Evolutionary conservation across 495 filamentous ascomycete genomes (phyloP).

Genomic region (Neurospora sp.): DNA sequence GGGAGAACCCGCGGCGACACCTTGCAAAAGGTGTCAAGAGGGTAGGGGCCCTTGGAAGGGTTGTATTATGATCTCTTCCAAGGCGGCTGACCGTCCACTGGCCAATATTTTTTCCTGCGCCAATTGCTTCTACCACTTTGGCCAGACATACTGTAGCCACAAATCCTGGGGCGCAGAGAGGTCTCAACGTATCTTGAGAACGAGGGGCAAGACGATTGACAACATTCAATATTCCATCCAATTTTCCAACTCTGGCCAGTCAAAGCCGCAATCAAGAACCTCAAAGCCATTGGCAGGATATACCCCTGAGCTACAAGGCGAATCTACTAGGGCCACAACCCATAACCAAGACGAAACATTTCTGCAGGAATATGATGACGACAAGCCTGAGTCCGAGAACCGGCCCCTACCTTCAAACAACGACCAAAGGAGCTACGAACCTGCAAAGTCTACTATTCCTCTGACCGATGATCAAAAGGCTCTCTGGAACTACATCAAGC

Average conservation of each 20-base stretch:
- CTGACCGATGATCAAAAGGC: not conserved
- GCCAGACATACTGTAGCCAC: slow-evolving; percentile 18
- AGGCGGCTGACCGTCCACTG: slow-evolving; percentile 3
- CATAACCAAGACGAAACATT: not conserved
- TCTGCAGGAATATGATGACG: not conserved
- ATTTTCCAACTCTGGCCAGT: not conserved
- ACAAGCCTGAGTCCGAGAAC: not conserved
- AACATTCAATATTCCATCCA: not conserved
- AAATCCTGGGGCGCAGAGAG: slow-evolving; percentile 15
- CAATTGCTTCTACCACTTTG: slow-evolving; percentile 25
- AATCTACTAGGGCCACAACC: not conserved
- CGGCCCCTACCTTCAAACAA: not conserved
- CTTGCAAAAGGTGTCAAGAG: slow-evolving; percentile 15
- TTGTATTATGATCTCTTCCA: slow-evolving; percentile 18
- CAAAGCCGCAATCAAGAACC: not conserved
- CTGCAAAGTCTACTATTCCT: not conserved
- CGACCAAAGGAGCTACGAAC: not conserved
- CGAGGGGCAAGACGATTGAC: not conserved
- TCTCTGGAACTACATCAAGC: slow-evolving; percentile 3
- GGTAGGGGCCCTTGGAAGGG: slow-evolving; percentile 22
- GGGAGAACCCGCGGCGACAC: slow-evolving; percentile 13
- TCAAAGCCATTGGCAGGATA: not conserved
- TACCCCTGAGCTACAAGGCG: not conserved
- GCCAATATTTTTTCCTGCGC: slow-evolving; percentile 15
- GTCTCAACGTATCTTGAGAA: not conserved